Evolutionary conservation across 371 early-diverging fungal species (phyloP), one percentile per base, ranked within the genome.

Genomic region (Syncephalastrum racemosum): DNA sequence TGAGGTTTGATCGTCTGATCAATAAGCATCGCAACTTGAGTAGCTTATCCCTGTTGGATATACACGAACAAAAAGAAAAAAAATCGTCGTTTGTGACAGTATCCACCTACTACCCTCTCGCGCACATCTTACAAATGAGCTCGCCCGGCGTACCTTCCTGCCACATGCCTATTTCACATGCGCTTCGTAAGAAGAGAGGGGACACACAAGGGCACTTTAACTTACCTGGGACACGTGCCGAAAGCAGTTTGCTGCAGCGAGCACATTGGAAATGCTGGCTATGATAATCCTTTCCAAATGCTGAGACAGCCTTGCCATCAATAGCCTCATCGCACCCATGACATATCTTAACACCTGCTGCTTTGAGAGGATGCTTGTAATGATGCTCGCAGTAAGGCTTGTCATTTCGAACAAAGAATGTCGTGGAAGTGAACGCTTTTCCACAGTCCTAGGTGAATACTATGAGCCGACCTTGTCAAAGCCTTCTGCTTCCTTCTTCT

Each of bases 381-480:
- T 89, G 89, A 0, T 56, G 45, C 45, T 88, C 80, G 58, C 90
- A 90, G 48, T 80, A 85, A 0, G 89, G 86, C 25, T 76, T 73
- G 50, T 83, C 81, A 5, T 81, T 67, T 39, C 64, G 65, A 12
- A 46, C 1, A 19, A 58, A 48, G 72, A 68, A 7, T 65, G 64
- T 46, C 43, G 22, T 27, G 64, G 94, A 83, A 85, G 90, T 50
- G 72, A 82, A 15, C 72, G 93, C 36, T 91, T 95, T 64, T 97
- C 95, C 67, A 97, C 84, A 86, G 39, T 79, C 82, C 81, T 77
- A 65, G 24, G 47, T 46, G 15, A 48, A n/a, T 47, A 40, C 52
- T 4, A 23, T 47, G 3, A 22, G 39, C 42, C 2, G 36, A 31
- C 36, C 2, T 12, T 12, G 12, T 7, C 7, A 31, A 10, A 31